These are phyloP conservation scores for Suhomyces anneliseae DNA, from an alignment of 1,139 yeast species.

Conservation along the genomic window DNA sequence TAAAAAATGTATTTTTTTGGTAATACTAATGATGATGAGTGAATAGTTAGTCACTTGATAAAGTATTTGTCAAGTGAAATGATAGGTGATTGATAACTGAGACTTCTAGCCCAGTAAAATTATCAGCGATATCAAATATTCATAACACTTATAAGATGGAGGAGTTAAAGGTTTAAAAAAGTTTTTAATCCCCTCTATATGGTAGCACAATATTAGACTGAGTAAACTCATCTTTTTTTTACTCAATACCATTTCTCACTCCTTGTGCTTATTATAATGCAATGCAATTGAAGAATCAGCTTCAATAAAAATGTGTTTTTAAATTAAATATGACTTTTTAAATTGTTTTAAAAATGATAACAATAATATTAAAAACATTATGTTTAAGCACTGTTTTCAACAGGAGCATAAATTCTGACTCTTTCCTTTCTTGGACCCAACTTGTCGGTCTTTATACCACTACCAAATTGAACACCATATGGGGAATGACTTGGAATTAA, in stretches of 20 bases:
- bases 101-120: no score
- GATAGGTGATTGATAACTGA: no score
- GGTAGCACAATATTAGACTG: no score
- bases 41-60: no score
- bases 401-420: constrained; percentile 42
- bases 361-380: neutral
- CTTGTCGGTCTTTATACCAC: constrained; percentile 44
- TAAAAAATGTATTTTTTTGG: neutral
- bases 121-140: no score
- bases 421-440: constrained; percentile 52
- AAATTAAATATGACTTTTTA: neutral
- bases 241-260: no score
- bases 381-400: constrained; percentile 10
- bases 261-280: neutral
- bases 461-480: constrained; percentile 44
- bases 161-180: no score
- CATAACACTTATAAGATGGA: no score
- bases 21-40: neutral
- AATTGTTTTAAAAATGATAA: no score
- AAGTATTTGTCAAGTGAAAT: no score
- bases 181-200: no score
- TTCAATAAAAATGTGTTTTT: neutral
- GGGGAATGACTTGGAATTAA: constrained; percentile 49
- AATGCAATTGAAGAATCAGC: neutral
- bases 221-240: no score